Evolutionary conservation across 176 grass and related monocot genomes (phyloP).

Genomic region (Hordeum marinum): DNA sequence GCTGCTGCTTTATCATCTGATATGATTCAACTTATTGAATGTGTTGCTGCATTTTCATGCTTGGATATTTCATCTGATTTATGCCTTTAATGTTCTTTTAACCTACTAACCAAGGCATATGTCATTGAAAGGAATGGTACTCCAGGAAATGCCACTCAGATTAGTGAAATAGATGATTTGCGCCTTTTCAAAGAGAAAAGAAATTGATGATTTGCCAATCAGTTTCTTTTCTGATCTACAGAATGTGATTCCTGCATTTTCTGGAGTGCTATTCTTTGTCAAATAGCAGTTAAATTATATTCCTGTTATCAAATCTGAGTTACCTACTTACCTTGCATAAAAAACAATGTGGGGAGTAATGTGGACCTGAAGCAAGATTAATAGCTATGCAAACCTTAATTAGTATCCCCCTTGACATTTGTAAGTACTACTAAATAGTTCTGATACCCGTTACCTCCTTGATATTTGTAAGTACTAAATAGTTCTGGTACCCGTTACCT

Average conservation of each 20-base stretch:
- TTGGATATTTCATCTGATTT: background rate
- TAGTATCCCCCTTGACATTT: background rate
- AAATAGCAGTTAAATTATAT: background rate
- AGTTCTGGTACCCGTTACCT: background rate
- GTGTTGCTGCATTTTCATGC: background rate
- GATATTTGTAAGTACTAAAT: background rate
- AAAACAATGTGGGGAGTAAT: background rate
- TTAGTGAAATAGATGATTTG: background rate
- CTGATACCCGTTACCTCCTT: background rate
- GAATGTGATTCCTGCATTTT: background rate
- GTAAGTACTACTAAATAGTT: background rate
- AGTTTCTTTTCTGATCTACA: background rate
- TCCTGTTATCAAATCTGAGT: background rate
- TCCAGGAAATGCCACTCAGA: background rate
- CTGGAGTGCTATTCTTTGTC: background rate
- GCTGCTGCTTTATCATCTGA: background rate
- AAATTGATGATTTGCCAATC: background rate
- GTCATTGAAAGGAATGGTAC: background rate
- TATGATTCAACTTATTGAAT: background rate
- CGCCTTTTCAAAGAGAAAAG: background rate
- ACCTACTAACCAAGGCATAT: background rate
- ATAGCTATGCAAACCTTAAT: background rate
- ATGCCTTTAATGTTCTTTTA: background rate
- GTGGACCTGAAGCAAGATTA: background rate
- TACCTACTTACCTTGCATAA: background rate